These are phyloP conservation scores for Mortierella sp. DNA, from an alignment of 371 early-diverging fungal genomes.

Conservation along the genomic window DNA sequence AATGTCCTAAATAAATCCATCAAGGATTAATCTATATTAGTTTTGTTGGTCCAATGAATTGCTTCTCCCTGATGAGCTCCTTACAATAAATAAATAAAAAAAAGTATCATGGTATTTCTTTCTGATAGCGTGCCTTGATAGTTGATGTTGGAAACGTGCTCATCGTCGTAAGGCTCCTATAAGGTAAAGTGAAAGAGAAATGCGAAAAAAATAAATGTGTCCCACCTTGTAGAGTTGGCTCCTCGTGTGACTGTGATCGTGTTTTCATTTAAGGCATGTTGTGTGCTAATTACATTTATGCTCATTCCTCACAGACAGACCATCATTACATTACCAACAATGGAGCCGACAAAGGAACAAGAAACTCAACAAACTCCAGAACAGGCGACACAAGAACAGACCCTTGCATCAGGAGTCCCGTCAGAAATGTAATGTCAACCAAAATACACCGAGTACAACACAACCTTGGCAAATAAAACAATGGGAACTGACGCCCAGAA, in stretches of 20 bases:
- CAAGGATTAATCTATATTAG: neutral
- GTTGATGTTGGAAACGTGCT: conserved; percentile 56
- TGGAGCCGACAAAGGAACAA: conserved; percentile 10
- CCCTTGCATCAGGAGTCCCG: neutral
- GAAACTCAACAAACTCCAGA: neutral
- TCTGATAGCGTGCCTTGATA: conserved; percentile 39
- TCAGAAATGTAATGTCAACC: conserved; percentile 28
- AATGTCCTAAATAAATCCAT: conserved; percentile 68
- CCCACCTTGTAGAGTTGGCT: too few species aligned
- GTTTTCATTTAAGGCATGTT: neutral
- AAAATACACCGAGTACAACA: too few species aligned
- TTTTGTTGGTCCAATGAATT: neutral
- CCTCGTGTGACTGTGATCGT: conserved; percentile 16
- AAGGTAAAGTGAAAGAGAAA: neutral
- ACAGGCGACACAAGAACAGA: neutral
- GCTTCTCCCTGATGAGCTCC: neutral
- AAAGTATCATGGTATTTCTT: neutral
- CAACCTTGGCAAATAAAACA: neutral
- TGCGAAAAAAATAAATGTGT: neutral
- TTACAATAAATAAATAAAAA: neutral
- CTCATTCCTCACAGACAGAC: neutral
- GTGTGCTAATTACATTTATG: neutral
- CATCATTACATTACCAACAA: neutral
- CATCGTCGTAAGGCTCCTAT: conserved; percentile 14
- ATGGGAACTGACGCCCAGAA: neutral